These are phyloP conservation scores for Yarrowia deformans DNA, from an alignment of 805 yeast genomes.

Conservation along the genomic window DNA sequence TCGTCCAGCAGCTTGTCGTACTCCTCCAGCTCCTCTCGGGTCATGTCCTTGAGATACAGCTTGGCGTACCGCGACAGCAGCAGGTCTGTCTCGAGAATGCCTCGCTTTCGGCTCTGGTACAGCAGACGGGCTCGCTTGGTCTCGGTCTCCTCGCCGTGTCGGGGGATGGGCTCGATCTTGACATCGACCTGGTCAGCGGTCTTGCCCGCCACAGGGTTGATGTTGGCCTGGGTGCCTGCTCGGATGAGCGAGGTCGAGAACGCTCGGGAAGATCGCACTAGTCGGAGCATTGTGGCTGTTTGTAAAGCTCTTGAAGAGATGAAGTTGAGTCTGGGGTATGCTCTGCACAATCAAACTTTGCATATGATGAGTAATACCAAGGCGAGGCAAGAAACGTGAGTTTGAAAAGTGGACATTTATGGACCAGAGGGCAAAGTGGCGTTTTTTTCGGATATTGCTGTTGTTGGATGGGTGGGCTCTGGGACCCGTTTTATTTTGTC, in stretches of 20 bases:
- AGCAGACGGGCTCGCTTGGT: slow-evolving; percentile 84
- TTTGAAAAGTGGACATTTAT: too few species aligned
- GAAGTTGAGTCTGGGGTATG: slow-evolving; percentile 5
- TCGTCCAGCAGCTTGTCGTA: slow-evolving; percentile 85
- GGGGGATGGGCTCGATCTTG: slow-evolving; percentile 77
- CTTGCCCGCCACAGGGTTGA: slow-evolving; percentile 29
- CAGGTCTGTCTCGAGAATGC: slow-evolving; percentile 91
- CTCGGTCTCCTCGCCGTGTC: slow-evolving; percentile 75
- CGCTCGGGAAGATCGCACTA: slow-evolving; percentile 4
- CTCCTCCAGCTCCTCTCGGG: slow-evolving; percentile 74
- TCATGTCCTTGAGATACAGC: slow-evolving; percentile 65
- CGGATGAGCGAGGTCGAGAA: slow-evolving; percentile 12
- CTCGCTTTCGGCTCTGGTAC: slow-evolving; percentile 93
- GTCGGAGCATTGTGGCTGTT: slow-evolving; percentile 9
- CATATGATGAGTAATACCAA: slow-evolving; percentile 3
- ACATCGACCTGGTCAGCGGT: slow-evolving; percentile 55
- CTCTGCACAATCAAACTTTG: slow-evolving; percentile 7
- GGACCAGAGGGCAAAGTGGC: too few species aligned
- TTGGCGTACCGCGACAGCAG: slow-evolving; percentile 86
- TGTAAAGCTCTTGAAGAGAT: not conserved
- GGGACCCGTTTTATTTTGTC: too few species aligned
- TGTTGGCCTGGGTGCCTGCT: slow-evolving; percentile 37
- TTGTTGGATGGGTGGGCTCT: too few species aligned
- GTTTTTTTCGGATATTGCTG: too few species aligned
- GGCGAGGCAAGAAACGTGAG: not conserved